Evolutionary conservation across 139 green algal species (phyloP).

Genomic region (Penium margaritaceum): DNA sequence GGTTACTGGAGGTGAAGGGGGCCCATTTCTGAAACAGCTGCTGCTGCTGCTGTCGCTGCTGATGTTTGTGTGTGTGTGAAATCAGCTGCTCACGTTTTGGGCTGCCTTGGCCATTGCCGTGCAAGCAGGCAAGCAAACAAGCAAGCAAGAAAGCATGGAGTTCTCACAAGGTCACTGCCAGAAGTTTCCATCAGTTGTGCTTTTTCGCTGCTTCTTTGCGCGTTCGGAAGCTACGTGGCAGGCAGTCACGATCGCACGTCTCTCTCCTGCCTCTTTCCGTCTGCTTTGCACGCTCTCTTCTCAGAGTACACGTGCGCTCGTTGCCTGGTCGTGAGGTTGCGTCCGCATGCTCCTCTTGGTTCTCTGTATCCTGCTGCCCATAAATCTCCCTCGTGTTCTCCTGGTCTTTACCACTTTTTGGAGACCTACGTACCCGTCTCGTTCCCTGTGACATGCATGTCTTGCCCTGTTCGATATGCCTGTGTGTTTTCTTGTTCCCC

Average conservation of each 20-base stretch:
- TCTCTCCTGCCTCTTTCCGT: too few species aligned
- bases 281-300: too few species aligned
- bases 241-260: too few species aligned
- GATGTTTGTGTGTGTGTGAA: neutral
- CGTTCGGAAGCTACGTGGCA: too few species aligned
- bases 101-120: neutral
- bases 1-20: neutral
- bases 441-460: neutral
- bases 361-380: slow-evolving; percentile 18
- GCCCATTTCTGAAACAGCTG: neutral
- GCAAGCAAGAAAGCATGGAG: neutral
- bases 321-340: too few species aligned
- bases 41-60: neutral
- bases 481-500: too few species aligned
- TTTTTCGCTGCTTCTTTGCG: slow-evolving; percentile 7
- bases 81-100: neutral
- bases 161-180: slow-evolving; percentile 11
- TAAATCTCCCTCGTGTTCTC: slow-evolving; percentile 23
- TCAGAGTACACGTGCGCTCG: too few species aligned
- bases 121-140: neutral
- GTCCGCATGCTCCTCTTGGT: slow-evolving; percentile 25
- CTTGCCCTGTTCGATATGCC: too few species aligned
- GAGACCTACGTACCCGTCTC: too few species aligned
- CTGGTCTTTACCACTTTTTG: too few species aligned
- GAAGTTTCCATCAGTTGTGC: slow-evolving; percentile 36